These are phyloP conservation scores for Fusarium sp. DNA, from an alignment of 2,329 filamentous ascomycete genomes.

Conservation along the genomic window DNA sequence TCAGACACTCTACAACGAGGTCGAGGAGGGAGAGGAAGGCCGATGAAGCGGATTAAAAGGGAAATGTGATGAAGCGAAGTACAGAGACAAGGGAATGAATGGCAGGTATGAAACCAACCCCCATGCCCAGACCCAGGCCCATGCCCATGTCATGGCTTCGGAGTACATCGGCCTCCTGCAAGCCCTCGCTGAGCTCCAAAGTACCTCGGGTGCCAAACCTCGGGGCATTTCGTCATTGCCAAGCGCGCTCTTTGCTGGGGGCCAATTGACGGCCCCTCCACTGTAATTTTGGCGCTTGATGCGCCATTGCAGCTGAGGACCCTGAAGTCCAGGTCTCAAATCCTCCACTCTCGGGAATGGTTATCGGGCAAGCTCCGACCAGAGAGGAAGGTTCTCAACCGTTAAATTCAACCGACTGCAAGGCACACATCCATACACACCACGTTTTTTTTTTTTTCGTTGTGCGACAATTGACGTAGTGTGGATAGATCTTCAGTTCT, in stretches of 20 bases:
- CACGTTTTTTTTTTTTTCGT: background rate
- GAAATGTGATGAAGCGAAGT: background rate
- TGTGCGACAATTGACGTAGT: background rate
- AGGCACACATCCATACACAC: background rate
- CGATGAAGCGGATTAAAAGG: background rate
- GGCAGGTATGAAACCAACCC: background rate
- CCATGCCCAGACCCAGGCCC: background rate
- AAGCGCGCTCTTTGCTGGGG: constrained; percentile 5
- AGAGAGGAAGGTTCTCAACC: background rate
- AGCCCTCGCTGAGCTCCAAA: background rate
- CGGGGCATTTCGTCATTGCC: constrained; percentile 30
- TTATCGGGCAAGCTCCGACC: background rate
- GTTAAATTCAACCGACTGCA: background rate
- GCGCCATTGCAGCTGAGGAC: constrained; percentile 11
- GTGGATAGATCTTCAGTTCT: background rate
- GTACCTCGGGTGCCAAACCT: constrained; percentile 15
- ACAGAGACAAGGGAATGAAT: constrained; percentile 9
- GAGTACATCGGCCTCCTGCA: constrained; percentile 13
- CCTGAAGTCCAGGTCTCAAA: background rate
- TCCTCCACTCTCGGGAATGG: background rate
- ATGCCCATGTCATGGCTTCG: background rate
- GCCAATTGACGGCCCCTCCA: constrained; percentile 3
- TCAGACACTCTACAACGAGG: background rate
- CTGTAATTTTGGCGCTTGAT: constrained; percentile 25
- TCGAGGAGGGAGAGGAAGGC: background rate